Evolutionary conservation across 208 protist species (phyloP), one percentile per base, ranked within the genome.

Genomic region (Leishmania major): DNA sequence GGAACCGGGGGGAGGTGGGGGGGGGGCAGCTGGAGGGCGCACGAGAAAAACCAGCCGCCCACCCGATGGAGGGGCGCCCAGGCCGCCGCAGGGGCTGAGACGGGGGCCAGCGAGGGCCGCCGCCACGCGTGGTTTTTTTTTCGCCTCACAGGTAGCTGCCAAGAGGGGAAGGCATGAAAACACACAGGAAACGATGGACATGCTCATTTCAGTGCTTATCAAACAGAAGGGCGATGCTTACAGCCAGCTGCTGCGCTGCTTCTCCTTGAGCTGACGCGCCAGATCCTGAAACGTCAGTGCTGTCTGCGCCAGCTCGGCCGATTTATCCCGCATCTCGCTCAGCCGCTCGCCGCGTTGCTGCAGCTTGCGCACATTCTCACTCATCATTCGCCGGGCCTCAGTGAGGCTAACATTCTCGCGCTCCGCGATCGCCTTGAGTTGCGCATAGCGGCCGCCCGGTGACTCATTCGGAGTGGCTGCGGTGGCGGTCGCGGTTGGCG

Each of bases 371-470:
- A 92, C 80, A 72, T 95, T 95, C 78, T 97, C 92, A 67, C 87
- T 93, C 94, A 97, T 97, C 84, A 95, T 94, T 8, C 92, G 86
- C 19, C 91, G 81, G n/a, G 94, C 94, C 78, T 97, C 92, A 7
- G 84, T 92, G n/a, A 97, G 85, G 43, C 87, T 94, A 8, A 97
- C 88, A 74, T 94, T 93, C 86, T 97, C 89, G 22, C 92, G 85
- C 83, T 92, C 86, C 1, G 94, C 94, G 19, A 92, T 93, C 1
- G 88, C 89, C 87, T 97, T 97, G 28, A 97, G 85, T 83, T 97
- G 91, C 13, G 81, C 88, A 71, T 97, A 97, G 19, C 92, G 88
- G 70, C 90, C 87, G 47, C 88, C 84, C 10, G 84, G 80, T 22
- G 81, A 60, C 47, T 86, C 69, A 43, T 59, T 57, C 22, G 77